Evolutionary conservation across 768 basidiomycete species (phyloP).

Genomic region (Hypsizygus marmoreus): DNA sequence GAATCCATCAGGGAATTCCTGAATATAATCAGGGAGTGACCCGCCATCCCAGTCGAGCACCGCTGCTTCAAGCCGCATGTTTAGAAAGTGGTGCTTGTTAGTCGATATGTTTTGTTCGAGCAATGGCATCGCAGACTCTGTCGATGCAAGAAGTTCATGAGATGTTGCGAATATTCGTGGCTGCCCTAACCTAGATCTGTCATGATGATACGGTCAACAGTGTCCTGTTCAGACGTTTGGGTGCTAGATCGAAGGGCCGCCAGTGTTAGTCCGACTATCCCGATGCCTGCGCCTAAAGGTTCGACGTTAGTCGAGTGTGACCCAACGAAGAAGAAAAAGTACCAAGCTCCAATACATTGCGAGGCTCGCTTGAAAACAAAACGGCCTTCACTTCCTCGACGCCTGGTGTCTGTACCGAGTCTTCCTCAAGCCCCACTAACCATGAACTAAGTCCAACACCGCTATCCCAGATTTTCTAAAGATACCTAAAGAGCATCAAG

Average conservation of each 20-base stretch:
- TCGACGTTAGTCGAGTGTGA: not conserved
- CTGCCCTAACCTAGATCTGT: conserved; percentile 73
- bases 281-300: conserved; percentile 80
- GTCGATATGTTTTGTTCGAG: conserved; percentile 68
- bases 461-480: conserved; percentile 96
- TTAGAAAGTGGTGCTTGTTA: conserved; percentile 39
- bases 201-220: conserved; percentile 45
- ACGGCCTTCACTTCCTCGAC: conserved; percentile 27
- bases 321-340: conserved; percentile 14
- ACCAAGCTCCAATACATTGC: conserved; percentile 75
- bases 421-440: conserved; percentile 47
- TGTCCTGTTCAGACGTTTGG: conserved; percentile 4
- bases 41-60: conserved; percentile 80
- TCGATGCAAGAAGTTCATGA: not conserved
- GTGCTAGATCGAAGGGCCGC: conserved; percentile 52
- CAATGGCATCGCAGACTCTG: conserved; percentile 82
- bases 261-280: conserved; percentile 73
- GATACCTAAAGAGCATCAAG: conserved; percentile 30
- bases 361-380: conserved; percentile 40
- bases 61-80: conserved; percentile 31
- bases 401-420: conserved; percentile 10
- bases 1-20: conserved; percentile 36
- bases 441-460: conserved; percentile 85
- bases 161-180: not conserved
- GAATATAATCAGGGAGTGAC: conserved; percentile 47